These are phyloP conservation scores for Plasmopara viticola DNA, from an alignment of 352 stramenopile species.

Conservation along the genomic window DNA sequence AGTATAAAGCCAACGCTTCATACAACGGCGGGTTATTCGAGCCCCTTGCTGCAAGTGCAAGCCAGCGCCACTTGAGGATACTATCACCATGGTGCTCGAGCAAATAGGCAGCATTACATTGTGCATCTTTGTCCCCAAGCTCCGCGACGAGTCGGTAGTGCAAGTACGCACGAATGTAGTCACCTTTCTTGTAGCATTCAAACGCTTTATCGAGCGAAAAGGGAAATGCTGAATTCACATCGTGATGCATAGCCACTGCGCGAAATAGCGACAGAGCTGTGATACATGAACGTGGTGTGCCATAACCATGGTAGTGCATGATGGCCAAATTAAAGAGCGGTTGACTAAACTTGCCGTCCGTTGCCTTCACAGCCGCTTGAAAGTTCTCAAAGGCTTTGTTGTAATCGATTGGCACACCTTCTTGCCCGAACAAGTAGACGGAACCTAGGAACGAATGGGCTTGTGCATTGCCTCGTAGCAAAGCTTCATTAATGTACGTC, in stretches of 20 bases:
- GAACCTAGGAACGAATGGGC: slow-evolving; percentile 66
- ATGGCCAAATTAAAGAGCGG: slow-evolving; percentile 66
- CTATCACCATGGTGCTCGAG: slow-evolving; percentile 48
- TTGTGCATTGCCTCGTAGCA: slow-evolving; percentile 49
- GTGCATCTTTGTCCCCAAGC: slow-evolving; percentile 57
- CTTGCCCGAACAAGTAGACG: slow-evolving; percentile 55
- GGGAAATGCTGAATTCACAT: slow-evolving; percentile 39
- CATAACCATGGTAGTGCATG: slow-evolving; percentile 63
- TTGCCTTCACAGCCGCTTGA: slow-evolving; percentile 35
- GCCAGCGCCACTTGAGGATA: slow-evolving; percentile 32
- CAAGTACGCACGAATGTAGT: slow-evolving; percentile 60
- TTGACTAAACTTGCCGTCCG: slow-evolving; percentile 40
- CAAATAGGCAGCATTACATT: slow-evolving; percentile 66
- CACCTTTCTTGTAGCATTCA: slow-evolving; percentile 52
- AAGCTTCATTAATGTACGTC: slow-evolving; percentile 52
- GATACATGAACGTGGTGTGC: slow-evolving; percentile 40
- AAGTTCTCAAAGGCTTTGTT: slow-evolving; percentile 57
- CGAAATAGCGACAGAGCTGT: slow-evolving; percentile 53
- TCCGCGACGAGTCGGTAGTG: slow-evolving; percentile 60
- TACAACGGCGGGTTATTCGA: slow-evolving; percentile 18
- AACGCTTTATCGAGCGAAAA: slow-evolving; percentile 68
- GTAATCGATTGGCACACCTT: slow-evolving; percentile 42
- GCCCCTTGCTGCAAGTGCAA: slow-evolving; percentile 10
- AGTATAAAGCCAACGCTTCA: slow-evolving; percentile 52
- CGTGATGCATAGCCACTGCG: slow-evolving; percentile 47